Conservation (phyloP, 208 protist genomes). For the Trypanosoma boissoni region DNA sequence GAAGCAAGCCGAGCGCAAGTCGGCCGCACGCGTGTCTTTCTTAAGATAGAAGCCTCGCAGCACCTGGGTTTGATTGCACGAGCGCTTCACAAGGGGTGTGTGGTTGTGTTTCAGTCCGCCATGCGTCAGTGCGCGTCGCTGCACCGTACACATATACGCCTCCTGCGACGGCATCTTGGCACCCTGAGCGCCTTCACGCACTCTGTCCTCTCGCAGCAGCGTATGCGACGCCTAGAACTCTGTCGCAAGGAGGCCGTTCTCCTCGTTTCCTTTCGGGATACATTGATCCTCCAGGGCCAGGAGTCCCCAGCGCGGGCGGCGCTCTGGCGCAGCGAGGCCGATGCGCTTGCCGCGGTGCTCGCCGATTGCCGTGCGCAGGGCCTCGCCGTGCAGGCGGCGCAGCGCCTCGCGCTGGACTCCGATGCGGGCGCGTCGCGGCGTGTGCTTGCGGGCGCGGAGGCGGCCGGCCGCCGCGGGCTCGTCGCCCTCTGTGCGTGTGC, state of each 20-base stretch:
- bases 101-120: conserved; percentile 16
- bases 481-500: not conserved
- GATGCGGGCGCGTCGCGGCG: too few relatives aligned
- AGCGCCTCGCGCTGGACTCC: too few relatives aligned
- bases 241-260: conserved; percentile 2
- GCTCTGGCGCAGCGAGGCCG: not conserved
- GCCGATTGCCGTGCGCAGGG: too few relatives aligned
- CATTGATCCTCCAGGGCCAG: conserved; percentile 17
- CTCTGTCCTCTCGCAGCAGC: not conserved
- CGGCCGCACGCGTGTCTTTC: conserved; percentile 46
- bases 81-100: conserved; percentile 6
- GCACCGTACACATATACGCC: not conserved
- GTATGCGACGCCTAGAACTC: conserved; percentile 12
- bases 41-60: conserved; percentile 28
- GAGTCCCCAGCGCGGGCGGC: not conserved
- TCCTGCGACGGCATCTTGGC: conserved; percentile 8
- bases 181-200: conserved; percentile 2
- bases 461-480: too few relatives aligned
- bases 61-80: conserved; percentile 15
- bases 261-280: conserved; percentile 1
- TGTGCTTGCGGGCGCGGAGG: too few relatives aligned
- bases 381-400: too few relatives aligned
- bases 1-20: conserved; percentile 25
- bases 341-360: too few relatives aligned
- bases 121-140: not conserved